Base-by-base conservation (phyloP, 805 yeast species). In the Teunomyces aglyptinius region DNA sequence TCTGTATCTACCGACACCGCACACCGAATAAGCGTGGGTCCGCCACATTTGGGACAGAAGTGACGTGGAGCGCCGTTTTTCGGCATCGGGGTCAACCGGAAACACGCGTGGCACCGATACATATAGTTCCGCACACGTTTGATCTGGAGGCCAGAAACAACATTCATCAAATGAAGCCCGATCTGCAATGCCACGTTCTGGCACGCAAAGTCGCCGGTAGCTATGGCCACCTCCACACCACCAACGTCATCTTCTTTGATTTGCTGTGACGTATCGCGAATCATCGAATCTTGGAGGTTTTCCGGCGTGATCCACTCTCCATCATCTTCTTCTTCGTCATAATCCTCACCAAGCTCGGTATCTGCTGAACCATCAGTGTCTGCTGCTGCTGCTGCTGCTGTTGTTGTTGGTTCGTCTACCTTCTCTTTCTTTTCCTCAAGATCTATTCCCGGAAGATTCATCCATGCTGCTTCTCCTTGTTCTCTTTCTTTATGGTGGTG, bases 41-140 rank as follows among this genome's bases (percentile, higher is more conserved):
- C 97, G 50, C 99, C 99, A 76, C 99, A 94, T 44, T 82, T 78
- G 12, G 97, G 87, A 65, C 99, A 94, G 72, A 94, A 94, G 66
- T 90, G 97, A 57, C 81, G 81, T 39, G 91, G 82, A 35, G 76
- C 78, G 2, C 91, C 91, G 52, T 80, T 77, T 57, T 83, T 86
- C 22, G 92, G 88, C 46, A 89, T 75, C 6, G 96, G 91, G 11
- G 84, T 71, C 63, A 94, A 73, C 48, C 79, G 74, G 80, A 94
- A 94, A 70, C 99, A 94, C 0, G 97, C 99, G 65, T 94, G 97
- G 66, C 99, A 94, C 67, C 99, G 77, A 60, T 88, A 78, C 97
- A 92, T 92, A 64, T 89, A 91, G 70, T 86, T 89, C 63, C 96
- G 79, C 28, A 94, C 86, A 63, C 88, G 81, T 54, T 81, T 85